Conservation (phyloP, 805 yeast species). For the Candida ponderosae region DNA sequence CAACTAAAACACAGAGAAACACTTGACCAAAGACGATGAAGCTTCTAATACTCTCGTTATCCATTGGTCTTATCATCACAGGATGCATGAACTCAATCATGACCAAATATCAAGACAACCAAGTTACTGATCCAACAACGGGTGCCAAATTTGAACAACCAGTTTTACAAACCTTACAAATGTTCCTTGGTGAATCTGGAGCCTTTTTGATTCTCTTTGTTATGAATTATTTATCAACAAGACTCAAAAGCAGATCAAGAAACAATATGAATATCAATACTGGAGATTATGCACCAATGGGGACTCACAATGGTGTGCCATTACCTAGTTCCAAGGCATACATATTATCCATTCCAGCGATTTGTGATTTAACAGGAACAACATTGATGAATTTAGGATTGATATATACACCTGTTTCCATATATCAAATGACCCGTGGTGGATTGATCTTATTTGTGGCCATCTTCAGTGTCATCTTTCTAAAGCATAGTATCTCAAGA, state of each 20-base stretch:
- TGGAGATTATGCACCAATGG: conserved; percentile 4
- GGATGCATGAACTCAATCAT: conserved; percentile 70
- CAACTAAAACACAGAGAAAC: no score
- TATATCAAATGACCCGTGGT: conserved; percentile 84
- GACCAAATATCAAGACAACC: conserved; percentile 71
- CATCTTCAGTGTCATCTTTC: conserved; percentile 53
- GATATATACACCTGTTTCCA: conserved; percentile 66
- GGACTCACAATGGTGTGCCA: no score
- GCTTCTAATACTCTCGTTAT: conserved; percentile 3
- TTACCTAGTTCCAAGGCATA: conserved; percentile 21
- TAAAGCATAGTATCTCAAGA: conserved; percentile 45
- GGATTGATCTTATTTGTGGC: conserved; percentile 73
- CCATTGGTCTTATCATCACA: conserved; percentile 49
- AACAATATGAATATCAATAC: not conserved
- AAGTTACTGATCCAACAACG: conserved; percentile 45
- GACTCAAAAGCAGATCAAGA: conserved; percentile 1
- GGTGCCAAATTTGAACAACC: conserved; percentile 64
- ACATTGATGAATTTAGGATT: conserved; percentile 73
- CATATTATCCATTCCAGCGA: conserved; percentile 51
- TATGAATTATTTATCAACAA: conserved; percentile 7
- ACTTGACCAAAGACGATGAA: no score
- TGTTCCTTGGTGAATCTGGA: conserved; percentile 67
- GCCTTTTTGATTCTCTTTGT: conserved; percentile 36
- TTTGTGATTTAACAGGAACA: conserved; percentile 67
- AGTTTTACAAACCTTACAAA: conserved; percentile 69